phyloP scores from a whole-genome alignment of 495 filamentous ascomycete species.

The Gamarada debralockiae region DNA sequence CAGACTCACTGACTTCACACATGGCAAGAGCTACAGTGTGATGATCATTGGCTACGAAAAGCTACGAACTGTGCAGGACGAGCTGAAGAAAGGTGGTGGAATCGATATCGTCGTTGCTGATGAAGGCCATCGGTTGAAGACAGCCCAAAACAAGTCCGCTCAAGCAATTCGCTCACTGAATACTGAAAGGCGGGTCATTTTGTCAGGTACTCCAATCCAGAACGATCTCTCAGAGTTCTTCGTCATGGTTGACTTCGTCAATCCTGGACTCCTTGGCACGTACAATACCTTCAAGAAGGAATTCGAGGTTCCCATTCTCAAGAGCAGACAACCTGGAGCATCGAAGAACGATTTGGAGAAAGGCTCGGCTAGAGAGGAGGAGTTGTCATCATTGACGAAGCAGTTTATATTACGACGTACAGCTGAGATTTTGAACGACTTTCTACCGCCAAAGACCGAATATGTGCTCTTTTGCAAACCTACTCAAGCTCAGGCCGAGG shows the following conservation, averaged over 20 bases:
- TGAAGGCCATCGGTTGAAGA: constrained; percentile 80
- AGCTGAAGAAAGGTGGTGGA: constrained; percentile 57
- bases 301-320: constrained; percentile 71
- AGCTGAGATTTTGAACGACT: constrained; percentile 68
- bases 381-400: constrained; percentile 62
- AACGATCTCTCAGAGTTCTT: constrained; percentile 80
- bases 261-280: constrained; percentile 66
- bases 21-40: constrained; percentile 67
- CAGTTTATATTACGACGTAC: constrained; percentile 75
- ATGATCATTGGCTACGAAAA: constrained; percentile 88
- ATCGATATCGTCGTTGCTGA: constrained; percentile 80
- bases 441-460: constrained; percentile 74
- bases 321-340: constrained; percentile 69
- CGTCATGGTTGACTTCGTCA: constrained; percentile 76
- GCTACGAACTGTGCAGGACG: constrained; percentile 62
- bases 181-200: constrained; percentile 61
- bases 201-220: constrained; percentile 77
- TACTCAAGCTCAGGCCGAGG: constrained; percentile 60
- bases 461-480: constrained; percentile 75
- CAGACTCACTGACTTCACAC: constrained; percentile 69
- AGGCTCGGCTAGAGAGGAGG: constrained; percentile 64
- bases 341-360: constrained; percentile 64
- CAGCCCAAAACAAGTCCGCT: constrained; percentile 75
- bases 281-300: constrained; percentile 67
- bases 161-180: constrained; percentile 70